A percentile compares a stretch with the other conserved stretches of the same genome.
Evolutionary conservation across 345 rosid genomes (phyloP).

Genomic region (Cardamine occulta): DNA sequence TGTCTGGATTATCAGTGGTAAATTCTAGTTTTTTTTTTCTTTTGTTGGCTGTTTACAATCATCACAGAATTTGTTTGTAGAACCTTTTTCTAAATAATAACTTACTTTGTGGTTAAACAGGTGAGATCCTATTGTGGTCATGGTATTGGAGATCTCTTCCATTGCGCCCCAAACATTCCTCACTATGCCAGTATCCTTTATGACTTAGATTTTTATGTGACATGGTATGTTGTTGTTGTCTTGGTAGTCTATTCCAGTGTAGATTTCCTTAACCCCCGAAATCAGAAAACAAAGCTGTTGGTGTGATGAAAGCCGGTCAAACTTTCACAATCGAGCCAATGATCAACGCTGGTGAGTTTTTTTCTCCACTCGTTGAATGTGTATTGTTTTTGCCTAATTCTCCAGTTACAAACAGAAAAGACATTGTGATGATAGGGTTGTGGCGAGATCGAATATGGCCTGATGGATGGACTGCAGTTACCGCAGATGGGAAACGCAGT

Average conservation of each 20-base stretch:
- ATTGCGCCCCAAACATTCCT: slow-evolving; percentile 97
- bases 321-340: slow-evolving; percentile 97
- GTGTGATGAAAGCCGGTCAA: slow-evolving; percentile 96
- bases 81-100: slow-evolving; percentile 10
- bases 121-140: slow-evolving; percentile 95
- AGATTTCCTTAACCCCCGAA: slow-evolving; percentile 47
- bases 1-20: slow-evolving; percentile 99
- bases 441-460: slow-evolving; percentile 98
- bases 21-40: slow-evolving; percentile 18
- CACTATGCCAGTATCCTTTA: slow-evolving; percentile 88
- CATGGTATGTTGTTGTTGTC: neutral
- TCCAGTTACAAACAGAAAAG: neutral
- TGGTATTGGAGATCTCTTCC: slow-evolving; percentile 97
- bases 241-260: slow-evolving; percentile 20
- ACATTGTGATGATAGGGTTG: slow-evolving; percentile 51
- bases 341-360: slow-evolving; percentile 82
- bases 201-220: slow-evolving; percentile 12
- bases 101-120: slow-evolving; percentile 48
- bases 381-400: neutral
- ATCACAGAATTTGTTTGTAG: neutral
- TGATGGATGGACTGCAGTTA: slow-evolving; percentile 97
- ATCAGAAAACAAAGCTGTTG: slow-evolving; percentile 95
- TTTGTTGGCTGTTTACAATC: neutral
- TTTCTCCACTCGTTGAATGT: neutral
- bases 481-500: slow-evolving; percentile 92